Evolutionary conservation across 352 stramenopile genomes (phyloP).

Genomic region (Globisporangium nodosum): DNA sequence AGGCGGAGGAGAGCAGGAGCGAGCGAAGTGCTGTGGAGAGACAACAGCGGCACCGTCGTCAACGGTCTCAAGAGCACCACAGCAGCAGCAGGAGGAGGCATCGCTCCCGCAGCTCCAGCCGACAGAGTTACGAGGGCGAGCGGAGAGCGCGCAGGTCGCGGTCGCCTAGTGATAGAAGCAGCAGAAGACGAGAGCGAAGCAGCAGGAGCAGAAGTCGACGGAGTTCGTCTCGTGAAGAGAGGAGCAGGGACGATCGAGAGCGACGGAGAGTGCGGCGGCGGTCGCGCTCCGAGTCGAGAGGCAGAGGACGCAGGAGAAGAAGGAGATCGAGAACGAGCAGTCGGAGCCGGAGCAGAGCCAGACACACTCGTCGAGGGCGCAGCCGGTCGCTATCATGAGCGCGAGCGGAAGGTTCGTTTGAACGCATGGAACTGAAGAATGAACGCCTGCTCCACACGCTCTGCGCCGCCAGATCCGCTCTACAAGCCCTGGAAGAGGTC

Average conservation of each 20-base stretch:
- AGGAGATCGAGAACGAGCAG: slow-evolving; percentile 8
- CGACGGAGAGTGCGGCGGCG: neutral
- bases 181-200: neutral
- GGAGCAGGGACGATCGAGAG: neutral
- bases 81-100: neutral
- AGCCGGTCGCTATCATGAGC: neutral
- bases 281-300: neutral
- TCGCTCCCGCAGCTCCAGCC: too few relatives aligned
- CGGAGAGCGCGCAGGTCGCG: neutral
- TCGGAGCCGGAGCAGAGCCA: neutral
- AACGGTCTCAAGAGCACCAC: neutral
- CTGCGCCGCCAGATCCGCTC: neutral
- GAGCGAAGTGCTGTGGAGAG: too few relatives aligned
- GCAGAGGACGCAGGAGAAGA: neutral
- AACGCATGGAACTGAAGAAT: neutral
- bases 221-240: neutral
- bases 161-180: slow-evolving; percentile 8
- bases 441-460: neutral
- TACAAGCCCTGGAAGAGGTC: slow-evolving; percentile 12
- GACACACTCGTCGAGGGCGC: neutral
- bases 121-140: slow-evolving; percentile 1
- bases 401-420: too few relatives aligned
- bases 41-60: neutral
- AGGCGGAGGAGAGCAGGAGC: neutral
- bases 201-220: slow-evolving; percentile 2